These are phyloP conservation scores for Penicillium subrubescens DNA, from an alignment of 495 filamentous ascomycete species.

Conservation along the genomic window DNA sequence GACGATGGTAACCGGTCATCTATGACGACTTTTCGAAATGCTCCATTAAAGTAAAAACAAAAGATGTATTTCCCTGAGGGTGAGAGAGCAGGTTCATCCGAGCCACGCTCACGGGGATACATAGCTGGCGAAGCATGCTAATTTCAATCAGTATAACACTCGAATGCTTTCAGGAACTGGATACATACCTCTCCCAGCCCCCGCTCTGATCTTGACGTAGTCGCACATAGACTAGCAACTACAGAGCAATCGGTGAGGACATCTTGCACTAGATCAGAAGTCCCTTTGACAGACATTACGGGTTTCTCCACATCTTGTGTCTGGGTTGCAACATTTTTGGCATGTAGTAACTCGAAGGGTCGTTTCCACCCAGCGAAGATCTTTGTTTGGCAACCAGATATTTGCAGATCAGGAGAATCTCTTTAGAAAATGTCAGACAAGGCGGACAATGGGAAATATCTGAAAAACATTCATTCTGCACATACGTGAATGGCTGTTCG, in stretches of 20 bases:
- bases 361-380: slow-evolving; percentile 84
- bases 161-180: not conserved
- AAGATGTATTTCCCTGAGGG: slow-evolving; percentile 87
- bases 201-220: slow-evolving; percentile 63
- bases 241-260: slow-evolving; percentile 95
- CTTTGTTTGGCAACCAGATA: slow-evolving; percentile 70
- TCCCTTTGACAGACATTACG: slow-evolving; percentile 55
- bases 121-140: slow-evolving; percentile 70
- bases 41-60: slow-evolving; percentile 92
- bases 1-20: slow-evolving; percentile 90
- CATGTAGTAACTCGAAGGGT: slow-evolving; percentile 56
- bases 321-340: slow-evolving; percentile 11
- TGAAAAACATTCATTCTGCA: slow-evolving; percentile 6
- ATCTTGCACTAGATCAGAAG: slow-evolving; percentile 87
- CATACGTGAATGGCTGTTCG: slow-evolving; percentile 55
- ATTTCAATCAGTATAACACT: slow-evolving; percentile 22
- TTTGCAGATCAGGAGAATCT: slow-evolving; percentile 64
- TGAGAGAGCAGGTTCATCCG: slow-evolving; percentile 60
- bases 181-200: slow-evolving; percentile 58
- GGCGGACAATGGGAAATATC: not conserved
- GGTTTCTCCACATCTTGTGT: slow-evolving; percentile 22
- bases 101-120: slow-evolving; percentile 67
- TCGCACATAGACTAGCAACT: slow-evolving; percentile 91
- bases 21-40: slow-evolving; percentile 81
- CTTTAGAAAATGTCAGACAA: slow-evolving; percentile 47